Percentiles rank a stretch among this genome's conserved stretches.
These are phyloP conservation scores for Dactylellina drechsleri DNA, from an alignment of 2,329 filamentous ascomycete species.

Conservation along the genomic window DNA sequence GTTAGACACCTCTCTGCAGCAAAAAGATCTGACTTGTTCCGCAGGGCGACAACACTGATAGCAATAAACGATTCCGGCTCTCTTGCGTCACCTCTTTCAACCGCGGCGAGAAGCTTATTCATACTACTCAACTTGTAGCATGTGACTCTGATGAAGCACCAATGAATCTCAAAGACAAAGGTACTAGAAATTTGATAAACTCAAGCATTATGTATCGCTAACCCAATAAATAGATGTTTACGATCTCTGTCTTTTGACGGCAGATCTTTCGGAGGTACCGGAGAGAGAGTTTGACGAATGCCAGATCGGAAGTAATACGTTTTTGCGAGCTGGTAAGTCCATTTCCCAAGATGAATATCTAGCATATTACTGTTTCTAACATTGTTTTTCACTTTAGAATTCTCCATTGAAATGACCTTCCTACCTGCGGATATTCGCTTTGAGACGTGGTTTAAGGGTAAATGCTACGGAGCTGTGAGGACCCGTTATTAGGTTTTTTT, in stretches of 20 bases:
- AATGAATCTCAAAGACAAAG: slow-evolving; percentile 47
- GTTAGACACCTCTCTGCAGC: background rate
- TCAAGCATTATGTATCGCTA: background rate
- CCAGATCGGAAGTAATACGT: slow-evolving; percentile 52
- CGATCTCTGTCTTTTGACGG: slow-evolving; percentile 51
- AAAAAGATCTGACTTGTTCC: slow-evolving; percentile 1
- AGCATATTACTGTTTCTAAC: background rate
- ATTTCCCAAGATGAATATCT: too few species aligned
- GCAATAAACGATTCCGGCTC: slow-evolving; percentile 47
- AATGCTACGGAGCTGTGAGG: slow-evolving; percentile 53
- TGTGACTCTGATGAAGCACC: slow-evolving; percentile 49
- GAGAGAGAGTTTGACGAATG: slow-evolving; percentile 53
- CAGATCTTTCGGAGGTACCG: slow-evolving; percentile 50
- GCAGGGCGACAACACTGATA: slow-evolving; percentile 49
- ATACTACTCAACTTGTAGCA: slow-evolving; percentile 50
- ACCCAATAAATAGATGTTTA: slow-evolving; percentile 43
- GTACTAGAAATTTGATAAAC: background rate
- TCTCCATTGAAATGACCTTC: slow-evolving; percentile 54
- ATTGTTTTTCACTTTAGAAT: slow-evolving; percentile 24
- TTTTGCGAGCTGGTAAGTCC: slow-evolving; percentile 47
- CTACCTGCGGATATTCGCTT: slow-evolving; percentile 49
- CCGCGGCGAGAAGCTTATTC: slow-evolving; percentile 50
- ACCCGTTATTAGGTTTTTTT: slow-evolving; percentile 43
- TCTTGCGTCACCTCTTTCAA: slow-evolving; percentile 54
- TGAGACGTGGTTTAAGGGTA: slow-evolving; percentile 54